These are phyloP conservation scores for Neonectria neomacrospora DNA, from an alignment of 2,329 filamentous ascomycete species.

Conservation along the genomic window DNA sequence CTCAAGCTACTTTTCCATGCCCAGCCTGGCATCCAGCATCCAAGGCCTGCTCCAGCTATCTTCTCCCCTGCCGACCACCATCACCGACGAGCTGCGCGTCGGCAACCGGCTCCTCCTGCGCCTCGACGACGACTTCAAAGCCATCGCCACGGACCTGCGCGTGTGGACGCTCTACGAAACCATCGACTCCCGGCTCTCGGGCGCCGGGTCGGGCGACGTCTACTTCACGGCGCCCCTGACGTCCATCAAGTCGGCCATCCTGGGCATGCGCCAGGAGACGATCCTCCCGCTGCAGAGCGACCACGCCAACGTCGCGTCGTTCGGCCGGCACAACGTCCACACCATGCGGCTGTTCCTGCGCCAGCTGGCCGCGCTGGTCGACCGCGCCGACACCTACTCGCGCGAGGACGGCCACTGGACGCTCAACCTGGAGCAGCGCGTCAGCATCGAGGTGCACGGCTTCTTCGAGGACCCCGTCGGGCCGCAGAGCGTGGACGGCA, in stretches of 20 bases:
- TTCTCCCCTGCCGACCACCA: conserved; percentile 59
- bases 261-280: conserved; percentile 62
- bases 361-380: conserved; percentile 49
- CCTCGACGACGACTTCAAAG: conserved; percentile 65
- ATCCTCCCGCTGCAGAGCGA: conserved; percentile 66
- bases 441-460: conserved; percentile 66
- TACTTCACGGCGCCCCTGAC: conserved; percentile 70
- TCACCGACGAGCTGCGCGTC: conserved; percentile 63
- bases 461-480: conserved; percentile 67
- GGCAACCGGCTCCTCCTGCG: conserved; percentile 60
- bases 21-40: conserved; percentile 65
- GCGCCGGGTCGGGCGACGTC: conserved; percentile 56
- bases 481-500: conserved; percentile 43
- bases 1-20: conserved; percentile 70
- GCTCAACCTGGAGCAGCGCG: conserved; percentile 61
- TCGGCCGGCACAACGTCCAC: conserved; percentile 60
- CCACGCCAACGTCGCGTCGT: conserved; percentile 65
- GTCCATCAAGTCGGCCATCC: conserved; percentile 65
- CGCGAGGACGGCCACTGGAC: conserved; percentile 53
- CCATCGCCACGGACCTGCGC: conserved; percentile 66
- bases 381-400: conserved; percentile 48
- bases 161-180: conserved; percentile 74
- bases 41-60: conserved; percentile 63
- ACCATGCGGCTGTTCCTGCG: conserved; percentile 57
- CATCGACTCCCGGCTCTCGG: conserved; percentile 66